Evolutionary conservation across 371 early-diverging fungal genomes (phyloP), one percentile per base, ranked within the genome.

Genomic region (Mortierella sp.): DNA sequence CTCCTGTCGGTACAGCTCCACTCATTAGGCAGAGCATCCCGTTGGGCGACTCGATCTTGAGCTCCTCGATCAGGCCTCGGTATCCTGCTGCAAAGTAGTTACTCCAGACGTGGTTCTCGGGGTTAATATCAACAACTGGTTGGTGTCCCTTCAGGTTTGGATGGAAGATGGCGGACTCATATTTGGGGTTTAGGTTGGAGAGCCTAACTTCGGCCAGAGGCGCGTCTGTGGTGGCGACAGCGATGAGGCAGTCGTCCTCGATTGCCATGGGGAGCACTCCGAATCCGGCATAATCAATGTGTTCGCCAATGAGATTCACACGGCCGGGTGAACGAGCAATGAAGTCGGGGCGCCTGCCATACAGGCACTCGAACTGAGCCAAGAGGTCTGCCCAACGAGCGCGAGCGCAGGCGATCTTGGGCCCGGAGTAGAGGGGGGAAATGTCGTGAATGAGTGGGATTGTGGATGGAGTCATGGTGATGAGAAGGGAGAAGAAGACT

Each of bases 191-290:
- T 26, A 85, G 63, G 68, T 95, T 95, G 28, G 89, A 85, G 57
- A 96, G 66, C 15, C 84, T 86, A 43, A 95, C 84, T 18, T 66
- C 84, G 25, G 84, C 70, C 28, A 84, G 76, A 12, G 64, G 55
- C 3, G 68, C 37, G 21, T 84, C 84, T 5, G 37, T 37, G 70
- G 85, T 79, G 45, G 88, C 84, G 44, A 92, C 93, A 45, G 93
- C 94, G 45, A 93, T 89, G 29, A 96, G 82, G 7, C 91, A 88
- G 81, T 98, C 98, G 21, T 93, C 90, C 60, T 93, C 95, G 71
- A 97, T 92, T 46, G 96, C 98, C 98, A 97, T 97, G 45, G 98
- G 98, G 44, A 98, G 84, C 18, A 98, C 98, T 29, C 94, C 93
- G 76, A 92, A 95, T 16, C 95, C 97, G 61, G 95, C 91, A 83